These are phyloP conservation scores for Hibiscus trionum DNA, from an alignment of 345 rosid species.

Conservation along the genomic window DNA sequence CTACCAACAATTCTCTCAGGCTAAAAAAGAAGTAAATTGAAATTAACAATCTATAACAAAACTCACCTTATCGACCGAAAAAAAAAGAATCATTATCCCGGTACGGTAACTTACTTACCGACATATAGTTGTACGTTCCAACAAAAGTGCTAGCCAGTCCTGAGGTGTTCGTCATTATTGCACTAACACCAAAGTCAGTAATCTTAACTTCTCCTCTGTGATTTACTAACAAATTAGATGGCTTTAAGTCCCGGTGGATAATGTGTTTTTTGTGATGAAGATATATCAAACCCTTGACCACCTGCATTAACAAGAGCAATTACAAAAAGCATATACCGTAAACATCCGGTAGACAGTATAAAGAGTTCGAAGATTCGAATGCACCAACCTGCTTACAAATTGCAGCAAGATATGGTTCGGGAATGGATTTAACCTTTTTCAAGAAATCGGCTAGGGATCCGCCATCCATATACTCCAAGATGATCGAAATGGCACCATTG, in stretches of 20 bases:
- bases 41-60: background rate
- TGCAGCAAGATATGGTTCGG: constrained; percentile 59
- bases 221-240: constrained; percentile 80
- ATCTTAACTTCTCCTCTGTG: constrained; percentile 96
- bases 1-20: constrained; percentile 84
- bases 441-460: constrained; percentile 68
- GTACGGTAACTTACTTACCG: constrained; percentile 45
- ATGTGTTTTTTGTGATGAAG: constrained; percentile 78
- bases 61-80: background rate
- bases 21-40: constrained; percentile 24
- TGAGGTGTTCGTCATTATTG: constrained; percentile 58
- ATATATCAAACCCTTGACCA: constrained; percentile 67
- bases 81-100: background rate
- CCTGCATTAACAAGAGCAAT: constrained; percentile 34
- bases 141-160: constrained; percentile 70
- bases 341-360: background rate
- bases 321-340: background rate
- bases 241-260: constrained; percentile 76
- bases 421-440: constrained; percentile 49
- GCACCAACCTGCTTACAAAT: constrained; percentile 71
- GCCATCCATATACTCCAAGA: constrained; percentile 76
- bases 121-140: constrained; percentile 86
- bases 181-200: constrained; percentile 93
- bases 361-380: background rate
- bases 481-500: constrained; percentile 59